Conservation (phyloP, 2,329 filamentous ascomycete genomes). For the Fusarium coicis region DNA sequence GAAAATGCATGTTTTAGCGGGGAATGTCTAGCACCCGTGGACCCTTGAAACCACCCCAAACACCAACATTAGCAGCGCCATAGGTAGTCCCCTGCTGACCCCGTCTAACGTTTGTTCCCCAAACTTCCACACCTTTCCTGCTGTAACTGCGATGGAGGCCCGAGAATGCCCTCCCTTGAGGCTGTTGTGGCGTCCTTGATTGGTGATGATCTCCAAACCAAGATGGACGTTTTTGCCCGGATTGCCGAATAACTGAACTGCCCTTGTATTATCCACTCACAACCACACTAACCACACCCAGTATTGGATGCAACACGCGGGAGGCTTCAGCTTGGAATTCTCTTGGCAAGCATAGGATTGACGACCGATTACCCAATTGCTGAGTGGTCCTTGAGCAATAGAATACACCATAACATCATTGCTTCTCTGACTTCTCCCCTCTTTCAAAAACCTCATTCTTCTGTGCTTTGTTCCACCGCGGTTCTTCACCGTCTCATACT, state of each 20-base stretch:
- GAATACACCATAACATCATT: constrained; percentile 25
- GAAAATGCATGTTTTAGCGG: constrained; percentile 20
- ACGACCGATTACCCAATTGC: constrained; percentile 21
- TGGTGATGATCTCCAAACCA: constrained; percentile 21
- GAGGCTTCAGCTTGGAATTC: constrained; percentile 27
- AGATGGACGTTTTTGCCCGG: constrained; percentile 7
- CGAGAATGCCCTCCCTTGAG: constrained; percentile 7
- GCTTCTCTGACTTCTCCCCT: neutral
- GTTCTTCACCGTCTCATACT: constrained; percentile 17
- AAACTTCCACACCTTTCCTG: neutral
- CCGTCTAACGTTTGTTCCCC: neutral
- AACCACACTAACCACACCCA: constrained; percentile 35
- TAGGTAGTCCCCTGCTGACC: constrained; percentile 14
- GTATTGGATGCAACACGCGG: constrained; percentile 5
- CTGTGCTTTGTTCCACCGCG: constrained; percentile 3
- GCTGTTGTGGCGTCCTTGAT: constrained; percentile 16
- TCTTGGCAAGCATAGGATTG: constrained; percentile 20
- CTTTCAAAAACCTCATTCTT: constrained; percentile 10
- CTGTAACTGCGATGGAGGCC: neutral
- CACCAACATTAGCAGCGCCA: constrained; percentile 1
- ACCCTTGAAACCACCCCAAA: constrained; percentile 29
- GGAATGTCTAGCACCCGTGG: constrained; percentile 11
- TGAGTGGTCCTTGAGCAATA: constrained; percentile 1
- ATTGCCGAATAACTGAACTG: constrained; percentile 22
- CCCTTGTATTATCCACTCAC: constrained; percentile 32